Percentiles rank a stretch among this genome's conserved stretches.
These are phyloP conservation scores for Plasmodium vivax DNA, from an alignment of 169 alveolate species.

Conservation along the genomic window DNA sequence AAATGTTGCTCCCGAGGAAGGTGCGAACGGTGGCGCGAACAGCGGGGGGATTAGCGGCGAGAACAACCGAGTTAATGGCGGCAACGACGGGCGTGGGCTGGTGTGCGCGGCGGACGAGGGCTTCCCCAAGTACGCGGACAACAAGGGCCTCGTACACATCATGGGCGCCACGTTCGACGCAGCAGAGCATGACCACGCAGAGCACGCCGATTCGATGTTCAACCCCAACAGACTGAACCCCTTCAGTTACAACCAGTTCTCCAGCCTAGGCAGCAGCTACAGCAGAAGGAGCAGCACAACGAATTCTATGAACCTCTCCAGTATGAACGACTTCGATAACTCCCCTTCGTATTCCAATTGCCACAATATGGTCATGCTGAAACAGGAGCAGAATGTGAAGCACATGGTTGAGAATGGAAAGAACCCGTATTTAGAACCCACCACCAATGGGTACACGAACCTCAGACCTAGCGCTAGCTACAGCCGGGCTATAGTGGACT, in stretches of 20 bases:
- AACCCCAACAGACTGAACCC: not conserved
- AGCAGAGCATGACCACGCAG: not conserved
- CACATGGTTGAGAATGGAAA: constrained; percentile 4
- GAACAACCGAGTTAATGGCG: not conserved
- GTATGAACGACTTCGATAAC: not conserved
- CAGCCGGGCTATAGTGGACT: not conserved
- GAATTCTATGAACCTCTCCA: not conserved
- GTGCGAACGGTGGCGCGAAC: not conserved
- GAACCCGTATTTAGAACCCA: not conserved
- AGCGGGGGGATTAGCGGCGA: not conserved
- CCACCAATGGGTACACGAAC: not conserved
- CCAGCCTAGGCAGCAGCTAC: not conserved
- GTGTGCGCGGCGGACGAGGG: not conserved
- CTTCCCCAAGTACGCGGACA: not conserved
- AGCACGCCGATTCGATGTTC: not conserved
- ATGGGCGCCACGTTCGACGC: not conserved
- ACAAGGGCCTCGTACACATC: not conserved
- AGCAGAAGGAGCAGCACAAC: not conserved
- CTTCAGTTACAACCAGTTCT: not conserved
- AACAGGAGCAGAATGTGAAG: not conserved
- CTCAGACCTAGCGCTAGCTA: not conserved
- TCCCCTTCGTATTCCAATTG: not conserved
- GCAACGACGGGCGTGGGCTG: not conserved
- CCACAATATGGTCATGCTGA: not conserved
- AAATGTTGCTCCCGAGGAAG: not conserved